Conservation (phyloP, 495 filamentous ascomycete genomes). For the Hypoxylon fuscum region DNA sequence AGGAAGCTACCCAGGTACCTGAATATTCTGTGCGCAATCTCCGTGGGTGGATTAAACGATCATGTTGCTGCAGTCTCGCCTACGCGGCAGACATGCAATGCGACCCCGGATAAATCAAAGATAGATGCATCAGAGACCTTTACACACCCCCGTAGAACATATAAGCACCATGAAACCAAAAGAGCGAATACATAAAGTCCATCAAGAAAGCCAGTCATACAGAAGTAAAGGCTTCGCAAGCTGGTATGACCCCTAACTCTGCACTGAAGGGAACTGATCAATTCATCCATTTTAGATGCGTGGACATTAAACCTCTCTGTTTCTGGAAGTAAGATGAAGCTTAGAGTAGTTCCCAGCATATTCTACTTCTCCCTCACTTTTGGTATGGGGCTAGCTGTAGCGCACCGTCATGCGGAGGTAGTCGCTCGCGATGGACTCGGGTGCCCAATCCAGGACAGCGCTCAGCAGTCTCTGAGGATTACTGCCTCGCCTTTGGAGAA, state of each 20-base stretch:
- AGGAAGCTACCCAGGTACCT: too few relatives aligned
- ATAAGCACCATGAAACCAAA: not conserved
- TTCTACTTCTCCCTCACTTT: not conserved
- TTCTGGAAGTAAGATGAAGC: not conserved
- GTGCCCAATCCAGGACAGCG: not conserved
- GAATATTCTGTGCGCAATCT: too few relatives aligned
- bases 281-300: not conserved
- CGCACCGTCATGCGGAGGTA: not conserved
- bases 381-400: not conserved
- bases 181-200: not conserved
- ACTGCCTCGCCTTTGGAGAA: conserved; percentile 5
- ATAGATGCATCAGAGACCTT: not conserved
- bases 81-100: too few relatives aligned
- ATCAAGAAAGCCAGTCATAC: too few relatives aligned
- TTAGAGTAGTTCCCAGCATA: not conserved
- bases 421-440: not conserved
- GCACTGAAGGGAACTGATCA: not conserved
- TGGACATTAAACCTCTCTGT: not conserved
- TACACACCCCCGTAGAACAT: not conserved
- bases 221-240: too few relatives aligned
- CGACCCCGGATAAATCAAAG: not conserved
- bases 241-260: too few relatives aligned
- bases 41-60: too few relatives aligned
- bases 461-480: not conserved
- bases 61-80: too few relatives aligned